Percentiles rank a stretch among this genome's conserved stretches.
These are phyloP conservation scores for Hygrophoropsis aurantiaca DNA, from an alignment of 768 basidiomycete species.

Conservation along the genomic window DNA sequence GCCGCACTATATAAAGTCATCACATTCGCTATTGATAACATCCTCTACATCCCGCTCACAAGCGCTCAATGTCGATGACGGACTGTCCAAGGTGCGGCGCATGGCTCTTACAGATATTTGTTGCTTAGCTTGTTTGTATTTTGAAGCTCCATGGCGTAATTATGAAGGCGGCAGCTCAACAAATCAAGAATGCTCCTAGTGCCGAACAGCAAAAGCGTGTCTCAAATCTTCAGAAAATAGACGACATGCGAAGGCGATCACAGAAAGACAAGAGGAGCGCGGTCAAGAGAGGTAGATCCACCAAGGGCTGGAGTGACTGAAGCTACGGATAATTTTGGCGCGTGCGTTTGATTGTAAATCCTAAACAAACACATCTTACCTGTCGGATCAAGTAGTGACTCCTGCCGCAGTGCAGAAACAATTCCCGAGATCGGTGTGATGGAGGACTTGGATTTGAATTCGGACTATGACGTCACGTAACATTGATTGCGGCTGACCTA, in stretches of 20 bases:
- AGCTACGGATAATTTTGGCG: no score
- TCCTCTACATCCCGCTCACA: slow-evolving; percentile 76
- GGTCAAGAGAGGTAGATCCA: slow-evolving; percentile 25
- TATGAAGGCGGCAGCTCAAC: slow-evolving; percentile 17
- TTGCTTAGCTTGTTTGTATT: not conserved
- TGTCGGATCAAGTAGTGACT: no score
- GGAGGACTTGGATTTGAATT: no score
- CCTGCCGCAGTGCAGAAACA: no score
- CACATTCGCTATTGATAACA: slow-evolving; percentile 65
- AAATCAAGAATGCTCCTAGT: slow-evolving; percentile 22
- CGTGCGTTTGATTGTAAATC: no score
- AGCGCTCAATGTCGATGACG: slow-evolving; percentile 72
- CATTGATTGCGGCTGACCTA: no score
- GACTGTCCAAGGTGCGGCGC: slow-evolving; percentile 56
- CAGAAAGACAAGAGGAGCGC: slow-evolving; percentile 27
- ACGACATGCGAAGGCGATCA: slow-evolving; percentile 17
- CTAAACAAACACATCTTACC: no score
- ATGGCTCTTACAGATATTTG: not conserved
- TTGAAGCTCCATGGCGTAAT: slow-evolving; percentile 27
- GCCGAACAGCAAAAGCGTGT: slow-evolving; percentile 27
- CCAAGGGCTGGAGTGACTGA: slow-evolving; percentile 19
- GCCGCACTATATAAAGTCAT: slow-evolving; percentile 68
- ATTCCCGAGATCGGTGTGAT: no score
- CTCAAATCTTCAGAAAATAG: slow-evolving; percentile 16
- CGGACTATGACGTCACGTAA: no score